Evolutionary conservation across 2,329 filamentous ascomycete genomes (phyloP).

Genomic region (Raffaelea albimanens): DNA sequence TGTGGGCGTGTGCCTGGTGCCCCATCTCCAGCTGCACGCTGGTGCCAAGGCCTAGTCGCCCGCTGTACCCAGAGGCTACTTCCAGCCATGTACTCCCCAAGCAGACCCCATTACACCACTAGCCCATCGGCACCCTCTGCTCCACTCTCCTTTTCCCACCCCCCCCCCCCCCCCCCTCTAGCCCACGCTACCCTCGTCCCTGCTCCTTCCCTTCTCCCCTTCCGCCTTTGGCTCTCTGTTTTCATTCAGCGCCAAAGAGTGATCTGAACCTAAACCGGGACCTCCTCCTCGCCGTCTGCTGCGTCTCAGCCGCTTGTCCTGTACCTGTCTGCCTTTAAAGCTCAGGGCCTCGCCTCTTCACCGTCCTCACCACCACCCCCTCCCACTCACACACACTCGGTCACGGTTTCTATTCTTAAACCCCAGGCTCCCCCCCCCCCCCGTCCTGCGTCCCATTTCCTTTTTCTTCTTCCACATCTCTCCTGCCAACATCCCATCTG

Average conservation of each 20-base stretch:
- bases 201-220: neutral
- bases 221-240: neutral
- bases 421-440: neutral
- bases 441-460: neutral
- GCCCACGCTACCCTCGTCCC: too few species aligned
- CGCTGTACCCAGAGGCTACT: too few species aligned
- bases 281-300: neutral
- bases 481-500: neutral
- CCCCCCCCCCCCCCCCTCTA: neutral
- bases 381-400: neutral
- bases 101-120: neutral
- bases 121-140: neutral
- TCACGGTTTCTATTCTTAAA: neutral
- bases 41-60: too few species aligned
- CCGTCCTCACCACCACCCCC: neutral
- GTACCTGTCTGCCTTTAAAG: neutral
- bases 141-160: neutral
- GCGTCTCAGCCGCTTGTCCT: neutral
- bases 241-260: neutral
- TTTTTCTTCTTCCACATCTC: neutral
- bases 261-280: neutral
- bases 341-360: neutral
- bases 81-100: too few species aligned
- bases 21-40: too few species aligned
- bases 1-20: neutral